These are phyloP conservation scores for Fusarium pseudocircinatum DNA, from an alignment of 2,329 filamentous ascomycete genomes.

Conservation along the genomic window DNA sequence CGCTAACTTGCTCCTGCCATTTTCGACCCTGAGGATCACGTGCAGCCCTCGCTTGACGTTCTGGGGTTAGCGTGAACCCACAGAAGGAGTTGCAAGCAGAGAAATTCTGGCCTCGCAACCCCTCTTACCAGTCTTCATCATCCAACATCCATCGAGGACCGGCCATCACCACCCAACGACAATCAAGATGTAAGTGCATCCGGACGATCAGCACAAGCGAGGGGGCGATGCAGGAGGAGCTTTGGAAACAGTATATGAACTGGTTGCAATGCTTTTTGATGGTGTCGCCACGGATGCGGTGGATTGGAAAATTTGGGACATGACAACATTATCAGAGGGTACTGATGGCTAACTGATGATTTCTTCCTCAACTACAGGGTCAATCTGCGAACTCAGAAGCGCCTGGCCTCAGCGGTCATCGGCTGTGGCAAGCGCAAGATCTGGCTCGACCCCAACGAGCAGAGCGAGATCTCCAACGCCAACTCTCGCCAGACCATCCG, in stretches of 20 bases:
- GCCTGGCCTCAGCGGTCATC: constrained; percentile 97
- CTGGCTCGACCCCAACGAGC: constrained; percentile 99
- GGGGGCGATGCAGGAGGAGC: constrained; percentile 18
- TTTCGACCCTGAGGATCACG: not conserved
- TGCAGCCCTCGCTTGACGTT: constrained; percentile 53
- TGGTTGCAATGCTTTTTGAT: constrained; percentile 35
- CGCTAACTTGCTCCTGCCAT: not conserved
- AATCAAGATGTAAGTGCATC: constrained; percentile 57
- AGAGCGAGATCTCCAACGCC: constrained; percentile 99
- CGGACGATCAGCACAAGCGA: constrained; percentile 30
- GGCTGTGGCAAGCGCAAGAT: constrained; percentile 99
- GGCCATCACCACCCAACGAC: constrained; percentile 53
- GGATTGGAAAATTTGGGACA: not conserved
- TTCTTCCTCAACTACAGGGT: constrained; percentile 70
- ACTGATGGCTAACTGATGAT: constrained; percentile 43
- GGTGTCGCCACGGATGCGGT: constrained; percentile 18
- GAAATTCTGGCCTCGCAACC: constrained; percentile 54
- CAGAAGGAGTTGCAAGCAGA: constrained; percentile 50
- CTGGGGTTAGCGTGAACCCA: constrained; percentile 50
- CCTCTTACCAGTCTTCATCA: constrained; percentile 51
- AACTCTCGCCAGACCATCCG: constrained; percentile 99
- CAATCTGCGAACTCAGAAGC: constrained; percentile 99
- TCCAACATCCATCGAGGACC: constrained; percentile 52
- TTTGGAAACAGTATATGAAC: constrained; percentile 20
- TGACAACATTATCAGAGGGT: constrained; percentile 20